These are phyloP conservation scores for Bipolaris gigantea DNA, from an alignment of 2,329 filamentous ascomycete genomes.

Conservation along the genomic window DNA sequence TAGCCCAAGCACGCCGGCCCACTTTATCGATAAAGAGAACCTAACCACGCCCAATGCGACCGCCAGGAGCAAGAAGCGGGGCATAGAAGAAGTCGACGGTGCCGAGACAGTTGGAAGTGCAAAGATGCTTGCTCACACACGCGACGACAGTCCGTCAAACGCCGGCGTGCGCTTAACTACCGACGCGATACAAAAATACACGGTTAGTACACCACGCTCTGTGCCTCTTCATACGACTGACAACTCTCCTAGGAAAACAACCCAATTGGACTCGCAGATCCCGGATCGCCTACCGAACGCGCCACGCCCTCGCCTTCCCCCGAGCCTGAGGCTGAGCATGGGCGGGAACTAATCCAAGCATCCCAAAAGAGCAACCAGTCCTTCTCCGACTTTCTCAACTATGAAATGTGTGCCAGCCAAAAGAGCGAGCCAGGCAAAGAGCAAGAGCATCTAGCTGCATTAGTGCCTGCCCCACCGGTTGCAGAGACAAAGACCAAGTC, in stretches of 20 bases:
- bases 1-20: slow-evolving; percentile 27
- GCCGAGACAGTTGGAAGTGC: slow-evolving; percentile 30
- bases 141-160: slow-evolving; percentile 19
- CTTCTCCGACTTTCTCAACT: slow-evolving; percentile 54
- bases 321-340: slow-evolving; percentile 18
- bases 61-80: slow-evolving; percentile 38
- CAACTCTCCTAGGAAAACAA: slow-evolving; percentile 26
- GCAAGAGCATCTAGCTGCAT: slow-evolving; percentile 5
- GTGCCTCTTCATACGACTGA: slow-evolving; percentile 29
- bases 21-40: slow-evolving; percentile 38
- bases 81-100: slow-evolving; percentile 42
- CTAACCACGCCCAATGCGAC: slow-evolving; percentile 15
- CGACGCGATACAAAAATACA: slow-evolving; percentile 31
- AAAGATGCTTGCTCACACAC: slow-evolving; percentile 32
- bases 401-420: slow-evolving; percentile 49
- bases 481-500: slow-evolving; percentile 40
- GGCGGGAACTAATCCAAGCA: slow-evolving; percentile 21
- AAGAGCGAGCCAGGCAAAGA: slow-evolving; percentile 27
- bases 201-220: slow-evolving; percentile 21
- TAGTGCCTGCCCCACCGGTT: slow-evolving; percentile 10
- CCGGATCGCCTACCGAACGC: slow-evolving; percentile 41
- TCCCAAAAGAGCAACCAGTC: slow-evolving; percentile 45
- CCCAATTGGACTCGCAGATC: slow-evolving; percentile 29
- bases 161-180: slow-evolving; percentile 26
- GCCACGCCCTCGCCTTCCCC: slow-evolving; percentile 33